Evolutionary conservation across 139 green algal genomes (phyloP).

Genomic region (Asterochloris erici): DNA sequence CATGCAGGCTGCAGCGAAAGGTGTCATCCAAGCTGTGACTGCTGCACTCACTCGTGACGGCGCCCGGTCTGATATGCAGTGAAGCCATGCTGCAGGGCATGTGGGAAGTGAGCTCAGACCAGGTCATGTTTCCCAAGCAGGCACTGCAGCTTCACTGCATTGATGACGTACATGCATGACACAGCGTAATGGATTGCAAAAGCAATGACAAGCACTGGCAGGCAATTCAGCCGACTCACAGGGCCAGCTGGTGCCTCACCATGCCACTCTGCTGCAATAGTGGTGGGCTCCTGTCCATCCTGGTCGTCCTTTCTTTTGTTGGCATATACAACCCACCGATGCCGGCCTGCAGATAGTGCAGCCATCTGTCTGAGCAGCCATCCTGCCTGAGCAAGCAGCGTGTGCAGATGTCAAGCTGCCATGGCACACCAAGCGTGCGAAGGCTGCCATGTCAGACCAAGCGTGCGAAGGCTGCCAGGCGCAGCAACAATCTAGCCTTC

Average conservation of each 20-base stretch:
- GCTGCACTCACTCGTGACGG: background rate
- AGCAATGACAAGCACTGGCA: no score
- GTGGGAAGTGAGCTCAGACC: no score
- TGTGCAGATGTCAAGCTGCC: slow-evolving; percentile 18
- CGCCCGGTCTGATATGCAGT: background rate
- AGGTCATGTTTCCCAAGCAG: no score
- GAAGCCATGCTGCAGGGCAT: no score
- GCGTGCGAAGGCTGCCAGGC: no score
- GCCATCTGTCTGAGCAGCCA: background rate
- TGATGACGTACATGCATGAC: background rate
- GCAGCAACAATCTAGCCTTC: no score
- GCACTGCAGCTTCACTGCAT: no score
- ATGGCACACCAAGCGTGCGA: no score
- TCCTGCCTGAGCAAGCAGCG: background rate
- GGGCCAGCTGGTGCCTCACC: background rate
- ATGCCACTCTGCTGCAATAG: slow-evolving; percentile 67
- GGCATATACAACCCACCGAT: slow-evolving; percentile 69
- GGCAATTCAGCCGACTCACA: no score
- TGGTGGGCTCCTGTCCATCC: slow-evolving; percentile 35
- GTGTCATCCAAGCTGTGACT: no score
- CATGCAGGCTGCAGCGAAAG: no score
- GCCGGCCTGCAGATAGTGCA: slow-evolving; percentile 28
- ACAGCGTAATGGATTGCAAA: background rate
- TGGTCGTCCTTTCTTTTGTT: slow-evolving; percentile 9
- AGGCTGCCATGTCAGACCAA: no score